Conservation (phyloP, 345 rosid genomes). For the Gossypioides kirkii region DNA sequence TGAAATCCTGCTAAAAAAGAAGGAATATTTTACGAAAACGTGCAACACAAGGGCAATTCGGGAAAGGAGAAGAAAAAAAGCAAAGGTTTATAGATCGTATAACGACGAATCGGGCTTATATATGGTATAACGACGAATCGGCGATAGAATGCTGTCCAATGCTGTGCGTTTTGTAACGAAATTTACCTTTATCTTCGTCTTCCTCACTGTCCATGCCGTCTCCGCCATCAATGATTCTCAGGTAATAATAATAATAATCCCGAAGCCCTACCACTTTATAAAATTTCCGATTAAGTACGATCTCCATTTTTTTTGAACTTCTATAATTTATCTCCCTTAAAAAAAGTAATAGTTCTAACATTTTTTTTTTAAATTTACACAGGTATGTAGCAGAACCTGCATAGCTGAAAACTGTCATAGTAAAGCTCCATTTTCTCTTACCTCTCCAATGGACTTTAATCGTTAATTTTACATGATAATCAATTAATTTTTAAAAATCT, state of each 20-base stretch:
- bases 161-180: slow-evolving; percentile 21
- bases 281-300: not conserved
- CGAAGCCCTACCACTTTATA: not conserved
- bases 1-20: too few relatives aligned
- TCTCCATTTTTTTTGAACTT: not conserved
- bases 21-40: not conserved
- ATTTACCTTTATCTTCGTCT: slow-evolving; percentile 30
- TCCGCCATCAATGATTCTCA: slow-evolving; percentile 35
- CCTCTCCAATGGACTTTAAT: not conserved
- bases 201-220: slow-evolving; percentile 25
- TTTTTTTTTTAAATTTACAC: not conserved
- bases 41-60: not conserved
- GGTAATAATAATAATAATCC: slow-evolving; percentile 22
- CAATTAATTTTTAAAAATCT: not conserved
- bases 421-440: slow-evolving; percentile 25
- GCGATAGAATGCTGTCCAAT: slow-evolving; percentile 19
- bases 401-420: slow-evolving; percentile 53
- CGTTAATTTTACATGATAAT: too few relatives aligned
- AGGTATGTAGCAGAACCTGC: slow-evolving; percentile 76
- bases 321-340: not conserved
- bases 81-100: not conserved
- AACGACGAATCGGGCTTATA: not conserved
- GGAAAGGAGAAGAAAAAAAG: not conserved
- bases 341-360: not conserved
- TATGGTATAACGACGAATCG: not conserved